Conservation (phyloP, 306 rosid genomes). For the Rosa multiflora region DNA sequence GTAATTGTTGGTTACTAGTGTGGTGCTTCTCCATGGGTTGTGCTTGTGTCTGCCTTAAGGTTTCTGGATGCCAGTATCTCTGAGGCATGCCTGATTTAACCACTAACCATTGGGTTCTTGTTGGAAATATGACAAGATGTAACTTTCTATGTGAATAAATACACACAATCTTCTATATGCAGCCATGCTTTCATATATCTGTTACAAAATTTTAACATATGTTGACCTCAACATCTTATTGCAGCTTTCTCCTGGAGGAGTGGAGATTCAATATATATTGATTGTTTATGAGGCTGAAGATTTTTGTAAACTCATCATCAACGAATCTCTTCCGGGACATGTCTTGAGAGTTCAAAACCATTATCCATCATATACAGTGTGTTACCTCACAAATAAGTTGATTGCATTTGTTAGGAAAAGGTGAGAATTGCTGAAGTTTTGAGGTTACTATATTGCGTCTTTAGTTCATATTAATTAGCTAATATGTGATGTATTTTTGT, state of each 20-base stretch:
- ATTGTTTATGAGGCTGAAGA: constrained; percentile 74
- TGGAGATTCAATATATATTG: constrained; percentile 66
- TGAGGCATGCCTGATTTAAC: neutral
- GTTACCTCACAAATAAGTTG: constrained; percentile 79
- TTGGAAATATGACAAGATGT: neutral
- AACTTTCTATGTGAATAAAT: neutral
- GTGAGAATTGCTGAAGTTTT: constrained; percentile 38
- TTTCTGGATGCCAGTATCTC: neutral
- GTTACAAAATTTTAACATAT: constrained; percentile 10
- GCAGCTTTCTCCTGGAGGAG: constrained; percentile 57
- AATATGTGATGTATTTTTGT: neutral
- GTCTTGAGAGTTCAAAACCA: constrained; percentile 55
- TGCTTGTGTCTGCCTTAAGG: neutral
- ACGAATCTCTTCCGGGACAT: constrained; percentile 59
- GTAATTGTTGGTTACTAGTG: neutral
- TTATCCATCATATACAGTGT: constrained; percentile 78
- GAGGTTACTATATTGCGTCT: neutral
- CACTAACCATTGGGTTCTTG: neutral
- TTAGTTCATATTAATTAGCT: constrained; percentile 1
- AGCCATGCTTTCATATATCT: neutral
- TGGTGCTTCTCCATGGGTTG: constrained; percentile 11
- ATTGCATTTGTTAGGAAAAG: constrained; percentile 78
- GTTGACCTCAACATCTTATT: constrained; percentile 32
- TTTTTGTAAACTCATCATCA: constrained; percentile 61
- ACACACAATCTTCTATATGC: neutral